Percentiles rank a stretch among this genome's conserved stretches.
Evolutionary conservation across 2,329 filamentous ascomycete genomes (phyloP).

Genomic region (Pseudophaeomoniella oleicola): DNA sequence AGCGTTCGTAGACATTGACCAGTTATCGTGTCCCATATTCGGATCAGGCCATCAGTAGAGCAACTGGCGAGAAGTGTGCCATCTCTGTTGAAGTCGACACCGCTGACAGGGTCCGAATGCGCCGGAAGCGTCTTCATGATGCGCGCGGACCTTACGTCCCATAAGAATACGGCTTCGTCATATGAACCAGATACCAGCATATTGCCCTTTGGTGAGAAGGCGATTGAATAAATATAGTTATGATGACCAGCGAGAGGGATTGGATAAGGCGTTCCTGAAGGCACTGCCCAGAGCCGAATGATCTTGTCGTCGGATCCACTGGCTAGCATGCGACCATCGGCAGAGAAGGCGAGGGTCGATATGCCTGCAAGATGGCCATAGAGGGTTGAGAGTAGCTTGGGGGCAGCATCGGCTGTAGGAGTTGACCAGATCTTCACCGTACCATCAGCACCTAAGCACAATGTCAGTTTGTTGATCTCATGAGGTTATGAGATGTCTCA

Average conservation of each 20-base stretch:
- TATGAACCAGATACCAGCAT: constrained; percentile 92
- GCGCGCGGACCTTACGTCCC: constrained; percentile 80
- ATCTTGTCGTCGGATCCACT: constrained; percentile 93
- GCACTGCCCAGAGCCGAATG: constrained; percentile 76
- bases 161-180: constrained; percentile 92
- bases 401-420: constrained; percentile 44
- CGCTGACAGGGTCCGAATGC: constrained; percentile 85
- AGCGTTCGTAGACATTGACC: constrained; percentile 90
- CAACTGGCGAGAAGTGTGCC: constrained; percentile 87
- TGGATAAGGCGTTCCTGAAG: constrained; percentile 42
- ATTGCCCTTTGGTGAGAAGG: constrained; percentile 96
- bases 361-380: constrained; percentile 89
- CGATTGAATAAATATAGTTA: constrained; percentile 88
- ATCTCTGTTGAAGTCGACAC: constrained; percentile 84
- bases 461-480: constrained; percentile 6
- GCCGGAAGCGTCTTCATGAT: constrained; percentile 85
- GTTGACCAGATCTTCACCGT: constrained; percentile 67
- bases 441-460: constrained; percentile 53
- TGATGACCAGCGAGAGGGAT: constrained; percentile 68
- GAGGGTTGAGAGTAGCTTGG: constrained; percentile 68
- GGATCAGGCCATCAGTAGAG: constrained; percentile 77
- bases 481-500: constrained; percentile 18
- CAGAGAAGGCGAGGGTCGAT: constrained; percentile 80
- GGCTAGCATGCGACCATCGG: constrained; percentile 46
- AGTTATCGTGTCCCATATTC: constrained; percentile 90